phyloP scores from a whole-genome alignment of 2,329 filamentous ascomycete species.

The Claviceps fusiformis region DNA sequence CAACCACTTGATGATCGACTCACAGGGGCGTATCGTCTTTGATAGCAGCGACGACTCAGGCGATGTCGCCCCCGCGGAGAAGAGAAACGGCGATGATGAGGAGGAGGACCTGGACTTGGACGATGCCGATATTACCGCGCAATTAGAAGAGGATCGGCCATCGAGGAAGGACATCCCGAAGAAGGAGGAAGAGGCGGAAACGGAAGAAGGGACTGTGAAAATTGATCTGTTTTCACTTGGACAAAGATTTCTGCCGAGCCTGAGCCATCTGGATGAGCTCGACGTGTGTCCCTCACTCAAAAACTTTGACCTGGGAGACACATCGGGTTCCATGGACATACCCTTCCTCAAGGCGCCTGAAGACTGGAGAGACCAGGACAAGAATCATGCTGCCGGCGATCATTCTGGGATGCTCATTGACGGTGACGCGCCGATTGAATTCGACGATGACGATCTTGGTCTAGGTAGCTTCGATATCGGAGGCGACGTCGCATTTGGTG shows the following conservation, averaged over 20 bases:
- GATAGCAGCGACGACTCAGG: constrained; percentile 86
- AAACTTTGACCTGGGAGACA: constrained; percentile 79
- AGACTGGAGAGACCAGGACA: constrained; percentile 64
- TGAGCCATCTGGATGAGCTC: constrained; percentile 63
- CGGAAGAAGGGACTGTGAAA: constrained; percentile 44
- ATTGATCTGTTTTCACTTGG: constrained; percentile 69
- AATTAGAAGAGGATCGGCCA: constrained; percentile 29
- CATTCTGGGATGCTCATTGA: constrained; percentile 75
- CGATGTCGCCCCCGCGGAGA: constrained; percentile 27
- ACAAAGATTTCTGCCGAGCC: constrained; percentile 72
- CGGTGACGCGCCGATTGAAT: constrained; percentile 70
- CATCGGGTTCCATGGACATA: constrained; percentile 73
- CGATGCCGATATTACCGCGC: constrained; percentile 16
- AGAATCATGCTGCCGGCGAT: constrained; percentile 46
- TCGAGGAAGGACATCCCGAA: constrained; percentile 28
- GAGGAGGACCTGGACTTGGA: constrained; percentile 21
- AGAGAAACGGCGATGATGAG: constrained; percentile 26
- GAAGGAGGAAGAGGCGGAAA: constrained; percentile 18
- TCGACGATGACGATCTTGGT: constrained; percentile 55
- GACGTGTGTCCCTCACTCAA: constrained; percentile 94
- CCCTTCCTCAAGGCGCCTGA: constrained; percentile 84
- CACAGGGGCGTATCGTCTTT: constrained; percentile 85
- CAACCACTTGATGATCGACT: constrained; percentile 94
- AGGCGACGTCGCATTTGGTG: constrained; percentile 73
- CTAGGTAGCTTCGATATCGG: constrained; percentile 60